A percentile compares a stretch with the other conserved stretches of the same genome.
phyloP scores from a whole-genome alignment of 805 yeast genomes.

The Myxozyma neglecta region DNA sequence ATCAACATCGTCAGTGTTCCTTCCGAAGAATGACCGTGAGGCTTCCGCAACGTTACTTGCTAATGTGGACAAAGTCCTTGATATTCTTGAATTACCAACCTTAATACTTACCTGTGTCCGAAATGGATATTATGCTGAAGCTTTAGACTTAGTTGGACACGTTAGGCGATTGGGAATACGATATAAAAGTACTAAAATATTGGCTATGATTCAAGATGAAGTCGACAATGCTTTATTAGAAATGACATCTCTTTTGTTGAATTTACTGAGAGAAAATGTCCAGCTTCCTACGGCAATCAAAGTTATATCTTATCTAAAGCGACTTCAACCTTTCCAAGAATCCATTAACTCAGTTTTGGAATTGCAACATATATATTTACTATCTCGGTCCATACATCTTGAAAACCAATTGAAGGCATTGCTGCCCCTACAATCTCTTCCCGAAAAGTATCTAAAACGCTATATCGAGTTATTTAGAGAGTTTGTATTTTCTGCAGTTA shows the following conservation, averaged over 20 bases:
- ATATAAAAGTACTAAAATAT: constrained; percentile 60
- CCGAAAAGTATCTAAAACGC: constrained; percentile 69
- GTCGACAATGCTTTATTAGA: constrained; percentile 50
- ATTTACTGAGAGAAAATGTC: constrained; percentile 68
- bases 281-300: constrained; percentile 79
- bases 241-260: constrained; percentile 71
- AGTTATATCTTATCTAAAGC: constrained; percentile 69
- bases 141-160: constrained; percentile 77
- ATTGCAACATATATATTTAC: constrained; percentile 59
- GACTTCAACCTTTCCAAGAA: constrained; percentile 47
- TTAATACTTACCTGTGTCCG: constrained; percentile 78
- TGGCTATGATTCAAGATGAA: constrained; percentile 56
- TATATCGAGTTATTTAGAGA: constrained; percentile 84
- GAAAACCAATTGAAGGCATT: constrained; percentile 58
- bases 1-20: constrained; percentile 13
- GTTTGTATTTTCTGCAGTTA: constrained; percentile 69
- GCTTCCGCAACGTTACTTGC: constrained; percentile 48
- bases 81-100: constrained; percentile 80
- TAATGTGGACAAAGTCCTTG: constrained; percentile 70
- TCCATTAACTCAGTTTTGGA: constrained; percentile 36
- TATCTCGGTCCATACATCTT: constrained; percentile 69
- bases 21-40: constrained; percentile 26
- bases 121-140: constrained; percentile 85
- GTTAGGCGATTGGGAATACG: constrained; percentile 66
- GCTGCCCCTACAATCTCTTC: constrained; percentile 54